Evolutionary conservation across 1,284 basidiomycete species (phyloP).

Genomic region (Trametes polyzona): DNA sequence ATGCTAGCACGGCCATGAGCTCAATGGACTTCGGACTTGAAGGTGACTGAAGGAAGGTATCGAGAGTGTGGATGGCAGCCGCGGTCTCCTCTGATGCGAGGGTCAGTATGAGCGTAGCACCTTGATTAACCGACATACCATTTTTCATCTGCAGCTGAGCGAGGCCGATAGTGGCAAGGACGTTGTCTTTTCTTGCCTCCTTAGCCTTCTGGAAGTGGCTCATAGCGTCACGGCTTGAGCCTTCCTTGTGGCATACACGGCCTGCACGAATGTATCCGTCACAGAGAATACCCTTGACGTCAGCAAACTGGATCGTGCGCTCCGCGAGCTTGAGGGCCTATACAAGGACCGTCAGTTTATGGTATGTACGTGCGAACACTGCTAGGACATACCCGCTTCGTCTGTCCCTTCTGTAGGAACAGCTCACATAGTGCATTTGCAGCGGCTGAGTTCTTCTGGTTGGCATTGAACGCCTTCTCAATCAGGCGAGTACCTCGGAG

Average conservation of each 20-base stretch:
- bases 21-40: conserved; percentile 72
- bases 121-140: conserved; percentile 48
- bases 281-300: conserved; percentile 79
- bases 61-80: conserved; percentile 86
- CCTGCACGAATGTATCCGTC: conserved; percentile 82
- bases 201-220: conserved; percentile 78
- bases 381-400: conserved; percentile 47
- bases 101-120: conserved; percentile 2
- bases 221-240: conserved; percentile 64
- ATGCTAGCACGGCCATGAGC: conserved; percentile 88
- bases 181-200: conserved; percentile 61
- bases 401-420: conserved; percentile 69
- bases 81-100: conserved; percentile 67
- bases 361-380: background rate
- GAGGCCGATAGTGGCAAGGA: conserved; percentile 80
- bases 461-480: conserved; percentile 75
- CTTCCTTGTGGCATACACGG: conserved; percentile 76
- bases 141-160: conserved; percentile 86
- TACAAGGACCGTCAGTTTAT: background rate
- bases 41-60: conserved; percentile 70
- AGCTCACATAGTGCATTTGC: conserved; percentile 80
- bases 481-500: conserved; percentile 68
- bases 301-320: conserved; percentile 89
- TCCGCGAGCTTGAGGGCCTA: conserved; percentile 91
- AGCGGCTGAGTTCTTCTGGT: conserved; percentile 76